Base-by-base conservation (phyloP, 352 stramenopile species). In the Globisporangium carolinianum region DNA sequence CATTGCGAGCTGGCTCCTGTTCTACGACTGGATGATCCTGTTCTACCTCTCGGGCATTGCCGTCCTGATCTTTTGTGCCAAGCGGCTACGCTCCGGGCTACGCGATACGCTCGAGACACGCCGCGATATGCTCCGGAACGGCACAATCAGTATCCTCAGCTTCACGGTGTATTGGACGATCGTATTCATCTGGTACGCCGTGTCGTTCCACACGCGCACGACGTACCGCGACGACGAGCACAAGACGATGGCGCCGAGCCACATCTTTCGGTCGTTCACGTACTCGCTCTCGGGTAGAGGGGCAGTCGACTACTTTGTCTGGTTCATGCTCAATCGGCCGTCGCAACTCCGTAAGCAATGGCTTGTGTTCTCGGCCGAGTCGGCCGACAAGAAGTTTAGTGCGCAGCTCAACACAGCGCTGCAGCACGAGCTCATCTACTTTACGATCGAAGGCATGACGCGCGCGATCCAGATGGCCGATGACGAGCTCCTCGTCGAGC, bases 361-460 rank as follows among this genome's bases (percentile, higher is more conserved):
- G 84, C 78, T 94, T 32, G 65, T 75, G 52, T 92, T 90, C 42
- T 77, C 81, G 6, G 68, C 76, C n/a, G 81, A 91, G 53, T 90
- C 79, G 7, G 81, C 76, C 0, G 83, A 93, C 58, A 89, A 83
- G 42, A 85, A 92, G 57, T 88, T 89, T 45, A 89, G 79, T 35
- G 83, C 86, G 4, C 87, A 96, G 60, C 71, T 96, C 49, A 96
- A 96, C 61, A 89, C 75, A 14, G 82, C 86, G 53, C 67, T 96
- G 7, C 83, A 93, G 62, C 77, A 86, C 18, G 87, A 96, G 52
- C 74, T 96, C 32, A 89, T 96, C 49, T 91, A 91, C 55, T 96
- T 92, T 58, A 96, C 87, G n/a, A 93, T 93, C 42, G 78, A 90
- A 37, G 84, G 87, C 9, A 95, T 96, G 81, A 89, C 77, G 24